A percentile compares a stretch with the other conserved stretches of the same genome.
These are phyloP conservation scores for Xerocomus minutiporus DNA, from an alignment of 1,284 basidiomycete genomes.

Conservation along the genomic window DNA sequence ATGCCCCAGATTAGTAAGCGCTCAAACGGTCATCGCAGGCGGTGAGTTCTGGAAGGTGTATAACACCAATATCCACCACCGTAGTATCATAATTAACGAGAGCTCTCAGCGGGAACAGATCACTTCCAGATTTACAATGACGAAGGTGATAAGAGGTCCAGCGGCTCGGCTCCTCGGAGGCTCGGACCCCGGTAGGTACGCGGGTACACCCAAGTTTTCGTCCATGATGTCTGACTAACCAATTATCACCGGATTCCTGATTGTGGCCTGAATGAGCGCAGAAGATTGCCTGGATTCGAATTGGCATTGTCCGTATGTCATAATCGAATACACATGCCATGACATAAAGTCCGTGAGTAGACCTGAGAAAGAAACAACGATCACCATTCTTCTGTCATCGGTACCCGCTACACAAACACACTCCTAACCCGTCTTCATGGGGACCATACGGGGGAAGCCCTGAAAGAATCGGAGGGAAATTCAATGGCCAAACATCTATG, in stretches of 20 bases:
- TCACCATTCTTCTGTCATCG: not conserved
- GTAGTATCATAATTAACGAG: not conserved
- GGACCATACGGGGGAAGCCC: not conserved
- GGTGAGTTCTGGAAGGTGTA: not conserved
- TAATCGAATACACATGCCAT: not conserved
- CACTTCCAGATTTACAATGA: not conserved
- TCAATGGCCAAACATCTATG: not conserved
- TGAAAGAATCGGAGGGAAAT: no score
- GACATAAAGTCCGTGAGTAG: not conserved
- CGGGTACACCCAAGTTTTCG: not conserved
- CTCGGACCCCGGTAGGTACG: not conserved
- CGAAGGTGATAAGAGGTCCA: not conserved
- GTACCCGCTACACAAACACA: not conserved
- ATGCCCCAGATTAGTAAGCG: not conserved
- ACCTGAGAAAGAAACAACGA: not conserved
- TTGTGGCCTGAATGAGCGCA: not conserved
- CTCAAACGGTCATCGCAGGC: not conserved
- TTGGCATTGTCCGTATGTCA: not conserved
- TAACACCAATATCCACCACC: not conserved
- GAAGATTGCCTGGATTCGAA: not conserved
- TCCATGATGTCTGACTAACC: not conserved
- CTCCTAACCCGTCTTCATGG: not conserved
- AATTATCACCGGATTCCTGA: not conserved
- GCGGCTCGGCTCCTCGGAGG: not conserved
- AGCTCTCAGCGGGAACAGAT: not conserved